Conservation (phyloP, 2,329 filamentous ascomycete genomes). For the Ophiostoma pallidulum region DNA sequence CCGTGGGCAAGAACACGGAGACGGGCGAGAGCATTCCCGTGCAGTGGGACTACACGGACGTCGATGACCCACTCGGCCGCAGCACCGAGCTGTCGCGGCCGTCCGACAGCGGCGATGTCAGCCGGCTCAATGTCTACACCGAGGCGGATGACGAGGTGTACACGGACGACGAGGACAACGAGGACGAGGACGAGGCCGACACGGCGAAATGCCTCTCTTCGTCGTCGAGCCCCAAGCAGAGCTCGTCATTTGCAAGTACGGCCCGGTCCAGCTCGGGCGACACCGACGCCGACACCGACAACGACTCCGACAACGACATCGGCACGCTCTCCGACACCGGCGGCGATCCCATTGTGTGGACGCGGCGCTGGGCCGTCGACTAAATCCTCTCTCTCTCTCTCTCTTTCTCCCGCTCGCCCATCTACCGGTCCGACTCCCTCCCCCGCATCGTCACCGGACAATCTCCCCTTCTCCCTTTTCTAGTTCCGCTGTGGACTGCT, state of each 20-base stretch:
- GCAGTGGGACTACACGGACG: constrained; percentile 54
- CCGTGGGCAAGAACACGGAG: constrained; percentile 42
- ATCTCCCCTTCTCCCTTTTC: too few species aligned
- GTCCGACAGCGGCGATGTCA: not conserved
- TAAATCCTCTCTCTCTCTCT: not conserved
- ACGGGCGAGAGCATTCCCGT: constrained; percentile 45
- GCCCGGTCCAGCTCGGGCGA: not conserved
- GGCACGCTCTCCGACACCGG: constrained; percentile 13
- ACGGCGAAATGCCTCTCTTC: constrained; percentile 1
- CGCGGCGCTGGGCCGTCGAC: constrained; percentile 15
- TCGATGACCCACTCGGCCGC: constrained; percentile 20
- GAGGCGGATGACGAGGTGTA: constrained; percentile 13
- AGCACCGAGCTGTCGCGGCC: constrained; percentile 7
- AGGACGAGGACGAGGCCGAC: constrained; percentile 5
- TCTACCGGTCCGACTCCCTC: too few species aligned
- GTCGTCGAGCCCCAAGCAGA: not conserved
- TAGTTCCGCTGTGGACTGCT: not conserved
- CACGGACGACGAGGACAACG: constrained; percentile 12
- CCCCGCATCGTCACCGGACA: too few species aligned
- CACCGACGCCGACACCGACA: constrained; percentile 10
- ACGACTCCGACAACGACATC: constrained; percentile 7
- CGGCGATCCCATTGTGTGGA: constrained; percentile 14
- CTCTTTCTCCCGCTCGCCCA: too few species aligned
- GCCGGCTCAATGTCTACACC: constrained; percentile 6
- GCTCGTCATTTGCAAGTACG: not conserved